These are phyloP conservation scores for Penicillium psychrosexuale DNA, from an alignment of 2,329 filamentous ascomycete species.

Conservation along the genomic window DNA sequence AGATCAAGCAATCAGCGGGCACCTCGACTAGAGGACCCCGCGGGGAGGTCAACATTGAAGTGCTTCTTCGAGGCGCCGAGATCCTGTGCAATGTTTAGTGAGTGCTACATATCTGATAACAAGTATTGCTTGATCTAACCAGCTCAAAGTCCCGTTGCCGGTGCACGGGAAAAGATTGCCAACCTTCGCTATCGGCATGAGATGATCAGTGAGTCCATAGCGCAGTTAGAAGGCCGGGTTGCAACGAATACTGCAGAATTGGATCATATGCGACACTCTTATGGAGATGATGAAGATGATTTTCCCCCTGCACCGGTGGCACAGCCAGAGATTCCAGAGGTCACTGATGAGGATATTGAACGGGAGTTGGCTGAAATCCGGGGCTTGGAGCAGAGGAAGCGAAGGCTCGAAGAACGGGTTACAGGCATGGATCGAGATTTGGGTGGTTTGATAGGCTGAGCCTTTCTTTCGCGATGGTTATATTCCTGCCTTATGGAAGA, in stretches of 20 bases:
- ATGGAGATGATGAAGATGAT: slow-evolving; percentile 55
- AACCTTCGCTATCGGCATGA: slow-evolving; percentile 68
- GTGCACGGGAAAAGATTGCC: slow-evolving; percentile 72
- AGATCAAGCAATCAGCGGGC: slow-evolving; percentile 63
- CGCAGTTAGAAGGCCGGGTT: slow-evolving; percentile 77
- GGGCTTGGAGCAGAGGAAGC: slow-evolving; percentile 63
- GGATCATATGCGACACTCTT: slow-evolving; percentile 64
- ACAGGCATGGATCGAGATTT: slow-evolving; percentile 66
- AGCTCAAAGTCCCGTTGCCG: slow-evolving; percentile 63
- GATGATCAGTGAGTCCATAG: slow-evolving; percentile 69
- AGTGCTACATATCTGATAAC: background rate
- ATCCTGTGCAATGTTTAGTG: slow-evolving; percentile 85
- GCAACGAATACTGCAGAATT: slow-evolving; percentile 71
- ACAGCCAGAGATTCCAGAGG: slow-evolving; percentile 22
- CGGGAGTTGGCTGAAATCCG: slow-evolving; percentile 54
- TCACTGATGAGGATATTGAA: slow-evolving; percentile 45
- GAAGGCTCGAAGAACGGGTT: slow-evolving; percentile 60
- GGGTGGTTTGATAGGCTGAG: slow-evolving; percentile 57
- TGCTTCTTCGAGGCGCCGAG: slow-evolving; percentile 80
- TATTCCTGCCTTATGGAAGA: background rate
- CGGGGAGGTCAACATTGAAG: slow-evolving; percentile 79
- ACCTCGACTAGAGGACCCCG: slow-evolving; percentile 52
- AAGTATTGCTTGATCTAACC: slow-evolving; percentile 11
- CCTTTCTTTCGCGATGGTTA: background rate
- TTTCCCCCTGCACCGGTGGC: slow-evolving; percentile 46